Evolutionary conservation across 345 rosid genomes (phyloP).

Genomic region (Lepidium aucheri): DNA sequence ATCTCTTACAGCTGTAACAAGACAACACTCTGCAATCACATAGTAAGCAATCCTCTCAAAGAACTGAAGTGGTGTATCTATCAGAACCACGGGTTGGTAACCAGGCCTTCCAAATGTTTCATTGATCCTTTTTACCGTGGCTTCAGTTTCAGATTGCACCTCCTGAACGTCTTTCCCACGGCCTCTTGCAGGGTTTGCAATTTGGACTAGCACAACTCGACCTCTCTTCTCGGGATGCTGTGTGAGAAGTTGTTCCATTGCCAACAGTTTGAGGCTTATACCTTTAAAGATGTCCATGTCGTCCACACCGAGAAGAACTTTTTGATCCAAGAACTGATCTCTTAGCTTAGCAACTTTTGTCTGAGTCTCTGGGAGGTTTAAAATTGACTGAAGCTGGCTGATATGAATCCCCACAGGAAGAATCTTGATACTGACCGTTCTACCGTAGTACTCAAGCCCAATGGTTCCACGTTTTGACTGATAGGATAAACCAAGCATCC

Average conservation of each 20-base stretch:
- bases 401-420: constrained; percentile 91
- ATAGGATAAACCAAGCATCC: constrained; percentile 90
- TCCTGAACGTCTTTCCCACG: constrained; percentile 85
- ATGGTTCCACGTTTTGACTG: constrained; percentile 89
- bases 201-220: constrained; percentile 82
- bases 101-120: constrained; percentile 68
- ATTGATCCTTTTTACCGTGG: constrained; percentile 65
- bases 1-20: constrained; percentile 90
- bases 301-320: constrained; percentile 81
- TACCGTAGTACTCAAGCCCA: constrained; percentile 84
- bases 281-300: constrained; percentile 98
- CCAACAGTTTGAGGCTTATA: constrained; percentile 85
- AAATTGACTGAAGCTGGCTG: constrained; percentile 69
- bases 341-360: constrained; percentile 56
- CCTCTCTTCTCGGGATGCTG: constrained; percentile 67
- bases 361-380: constrained; percentile 69
- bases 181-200: constrained; percentile 93
- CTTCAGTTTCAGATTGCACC: constrained; percentile 67
- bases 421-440: constrained; percentile 83
- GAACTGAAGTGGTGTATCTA: constrained; percentile 67
- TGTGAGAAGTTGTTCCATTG: constrained; percentile 81
- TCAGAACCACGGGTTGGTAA: constrained; percentile 63
- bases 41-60: constrained; percentile 89
- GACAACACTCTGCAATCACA: constrained; percentile 88
- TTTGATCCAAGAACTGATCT: constrained; percentile 49